Base-by-base conservation (phyloP, 2,329 filamentous ascomycete genomes). In the Herpotrichia juniperi region DNA sequence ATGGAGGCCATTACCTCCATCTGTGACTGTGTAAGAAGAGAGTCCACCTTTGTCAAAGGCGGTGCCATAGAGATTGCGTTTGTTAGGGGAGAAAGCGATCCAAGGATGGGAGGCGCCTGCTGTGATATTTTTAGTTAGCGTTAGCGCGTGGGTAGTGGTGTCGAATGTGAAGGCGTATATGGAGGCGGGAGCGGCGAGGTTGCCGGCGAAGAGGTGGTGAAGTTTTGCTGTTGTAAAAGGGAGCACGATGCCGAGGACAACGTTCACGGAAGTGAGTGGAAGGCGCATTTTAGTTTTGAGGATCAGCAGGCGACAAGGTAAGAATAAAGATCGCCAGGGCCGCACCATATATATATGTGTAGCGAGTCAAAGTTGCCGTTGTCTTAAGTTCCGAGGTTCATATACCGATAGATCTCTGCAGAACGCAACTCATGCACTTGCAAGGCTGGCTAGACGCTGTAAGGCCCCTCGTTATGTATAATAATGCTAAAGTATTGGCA, bases 161-260 rank as follows among this genome's bases (percentile, higher is more conserved):
- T 53, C 50, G 32, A 53, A 53, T 19, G 26, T 31, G 25, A 53
- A 28, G 14, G 50, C 50, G 35, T 53, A 53, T 30, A 53, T 26
- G 8, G 21, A 9, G 21, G 44, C 16, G 3, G 40, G 26, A 25
- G 31, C 30, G 14, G 19, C 28, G 40, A 53, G 48, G 22, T 46
- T 53, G 24, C 50, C 50, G 25, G 45, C 46, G 50, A 53, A 34
- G 25, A 53, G 45, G 26, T 53, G 50, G 46, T 53, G 50, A 6
- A 43, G 8, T 43, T 43, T 43, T 7, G 16, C 16, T 25, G 40
- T 26, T 43, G n/a, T 22, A 16, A 14, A 17, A 9, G 21, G 21
- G 10, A 43, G 9, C 25, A 17, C 10, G 25, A 43, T 4, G 19
- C 5, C 4, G 25, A 17, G 10, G 4, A 26, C 17, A 11, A 26